Evolutionary conservation across 2,329 filamentous ascomycete genomes (phyloP), one percentile per base, ranked within the genome.

Genomic region (Pseudogymnoascus sp.): DNA sequence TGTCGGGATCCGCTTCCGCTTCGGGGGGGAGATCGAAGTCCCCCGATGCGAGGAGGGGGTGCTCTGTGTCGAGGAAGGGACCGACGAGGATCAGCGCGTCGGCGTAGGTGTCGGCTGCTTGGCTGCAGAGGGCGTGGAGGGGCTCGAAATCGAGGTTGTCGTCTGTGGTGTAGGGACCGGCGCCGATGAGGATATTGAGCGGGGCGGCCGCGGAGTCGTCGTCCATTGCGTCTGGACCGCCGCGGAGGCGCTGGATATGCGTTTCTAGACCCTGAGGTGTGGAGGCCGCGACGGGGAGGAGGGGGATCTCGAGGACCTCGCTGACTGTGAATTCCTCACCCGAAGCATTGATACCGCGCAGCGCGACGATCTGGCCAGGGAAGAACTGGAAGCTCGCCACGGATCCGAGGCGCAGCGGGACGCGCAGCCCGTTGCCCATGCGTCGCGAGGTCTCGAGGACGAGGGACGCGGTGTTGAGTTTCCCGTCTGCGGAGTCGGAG

Each of bases 91-190:
- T 82, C 28, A 99, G 77, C 2, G 85, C 84, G 73, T 99, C 95
- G 10, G 88, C 89, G 67, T 85, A 87, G 21, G 82, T 84, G 67
- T 91, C 86, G 14, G 86, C 86, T 7, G 93, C 92, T 70, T 88
- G 87, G 68, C 84, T 83, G 73, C 93, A 93, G 14, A 99, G 82
- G 31, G 90, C 86, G 70, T 92, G 87, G 1, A 99, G 79, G 6
- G 93, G 89, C 70, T 96, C 90, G 72, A 93, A 99, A 68, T 92
- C 89, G 53, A 99, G 86, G 71, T 96, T 96, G 70, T 93, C 90
- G 69, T 97, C 93, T 2, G 92, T 86, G 0, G 93, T 96, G 75
- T 96, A 99, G 0, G 95, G 95, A 0, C 95, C 95, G 0, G 91
- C 85, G 1, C 89, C 91, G 64, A 93, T 82, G 38, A 97, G 75